Evolutionary conservation across 345 rosid genomes (phyloP).

Genomic region (Angophora floribunda): DNA sequence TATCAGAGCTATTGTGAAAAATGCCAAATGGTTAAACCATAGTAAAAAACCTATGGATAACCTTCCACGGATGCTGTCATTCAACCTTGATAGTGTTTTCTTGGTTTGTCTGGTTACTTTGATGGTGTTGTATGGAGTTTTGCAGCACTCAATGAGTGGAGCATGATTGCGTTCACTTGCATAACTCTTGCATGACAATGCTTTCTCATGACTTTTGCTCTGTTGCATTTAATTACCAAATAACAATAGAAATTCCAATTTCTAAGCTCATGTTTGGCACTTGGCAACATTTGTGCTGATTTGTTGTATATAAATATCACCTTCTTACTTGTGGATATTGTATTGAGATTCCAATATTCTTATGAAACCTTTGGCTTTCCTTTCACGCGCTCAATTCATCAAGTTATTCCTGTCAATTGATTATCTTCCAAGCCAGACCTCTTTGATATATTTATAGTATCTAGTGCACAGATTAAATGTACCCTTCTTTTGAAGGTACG

Average conservation of each 20-base stretch:
- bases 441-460: constrained; percentile 49
- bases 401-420: constrained; percentile 62
- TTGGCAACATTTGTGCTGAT: neutral
- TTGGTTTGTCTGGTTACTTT: too few species aligned
- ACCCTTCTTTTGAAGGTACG: constrained; percentile 76
- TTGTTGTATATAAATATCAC: too few species aligned
- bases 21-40: neutral
- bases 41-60: neutral
- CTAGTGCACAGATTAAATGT: constrained; percentile 47
- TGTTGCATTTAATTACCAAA: too few species aligned
- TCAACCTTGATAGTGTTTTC: too few species aligned
- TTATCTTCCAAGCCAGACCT: constrained; percentile 47
- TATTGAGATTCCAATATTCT: neutral
- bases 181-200: too few species aligned
- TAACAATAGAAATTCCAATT: neutral
- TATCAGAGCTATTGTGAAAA: too few species aligned
- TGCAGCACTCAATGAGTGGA: too few species aligned
- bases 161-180: too few species aligned
- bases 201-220: too few species aligned
- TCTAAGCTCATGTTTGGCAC: neutral
- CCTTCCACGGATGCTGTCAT: too few species aligned
- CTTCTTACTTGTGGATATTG: too few species aligned
- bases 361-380: constrained; percentile 26
- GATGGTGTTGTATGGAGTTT: too few species aligned
- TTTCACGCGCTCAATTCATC: constrained; percentile 78